Evolutionary conservation across 345 rosid species (phyloP).

Genomic region (Iberis pinnata): DNA sequence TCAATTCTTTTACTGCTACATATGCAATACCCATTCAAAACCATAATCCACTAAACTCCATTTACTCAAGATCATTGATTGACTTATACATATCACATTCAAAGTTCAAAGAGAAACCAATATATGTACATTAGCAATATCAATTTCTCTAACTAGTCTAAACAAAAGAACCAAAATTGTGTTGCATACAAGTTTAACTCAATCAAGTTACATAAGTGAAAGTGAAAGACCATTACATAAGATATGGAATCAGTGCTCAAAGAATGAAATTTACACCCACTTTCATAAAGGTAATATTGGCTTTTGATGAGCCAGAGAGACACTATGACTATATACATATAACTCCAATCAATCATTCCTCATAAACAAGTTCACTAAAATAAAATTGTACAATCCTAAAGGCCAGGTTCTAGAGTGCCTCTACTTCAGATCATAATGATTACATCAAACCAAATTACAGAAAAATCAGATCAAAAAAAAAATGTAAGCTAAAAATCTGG

Average conservation of each 20-base stretch:
- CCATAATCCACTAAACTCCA: slow-evolving; percentile 2
- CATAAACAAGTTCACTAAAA: neutral
- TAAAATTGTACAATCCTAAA: neutral
- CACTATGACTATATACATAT: neutral
- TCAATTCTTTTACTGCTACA: slow-evolving; percentile 63
- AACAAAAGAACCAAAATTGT: no score
- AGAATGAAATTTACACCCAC: slow-evolving; percentile 18
- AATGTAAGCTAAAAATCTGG: no score
- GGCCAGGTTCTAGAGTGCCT: neutral
- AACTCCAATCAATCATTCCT: slow-evolving; percentile 2
- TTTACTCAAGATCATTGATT: slow-evolving; percentile 4
- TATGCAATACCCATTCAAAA: slow-evolving; percentile 29
- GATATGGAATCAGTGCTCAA: slow-evolving; percentile 30
- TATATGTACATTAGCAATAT: no score
- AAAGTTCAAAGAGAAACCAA: no score
- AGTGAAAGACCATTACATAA: slow-evolving; percentile 28
- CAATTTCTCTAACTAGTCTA: no score
- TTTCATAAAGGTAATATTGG: slow-evolving; percentile 10
- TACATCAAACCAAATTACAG: no score
- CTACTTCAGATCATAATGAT: no score
- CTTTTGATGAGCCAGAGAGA: slow-evolving; percentile 24
- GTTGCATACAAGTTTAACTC: no score
- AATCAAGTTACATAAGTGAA: no score
- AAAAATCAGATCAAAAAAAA: no score
- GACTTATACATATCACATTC: no score